Base-by-base conservation (phyloP, 129 eudicot species). In the Deinandra increscens region DNA sequence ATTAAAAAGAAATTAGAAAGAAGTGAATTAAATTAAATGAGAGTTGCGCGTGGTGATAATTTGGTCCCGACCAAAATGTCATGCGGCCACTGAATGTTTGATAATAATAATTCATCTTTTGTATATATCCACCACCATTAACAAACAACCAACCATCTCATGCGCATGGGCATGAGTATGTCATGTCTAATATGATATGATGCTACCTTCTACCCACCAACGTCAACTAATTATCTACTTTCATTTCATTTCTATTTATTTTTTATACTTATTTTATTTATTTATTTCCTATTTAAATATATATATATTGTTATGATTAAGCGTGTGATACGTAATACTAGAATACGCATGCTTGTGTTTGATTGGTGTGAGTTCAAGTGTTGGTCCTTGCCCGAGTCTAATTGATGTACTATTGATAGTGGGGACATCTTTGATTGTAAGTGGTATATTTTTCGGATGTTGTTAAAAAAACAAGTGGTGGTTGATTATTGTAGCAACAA, bases 21-120 rank as follows among this genome's bases (percentile, higher is more conserved):
- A 72, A 31, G 39, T 55, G n/a, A n/a, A n/a, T n/a, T n/a, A n/a
- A n/a, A n/a, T n/a, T n/a, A n/a, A 72, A 53, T 65, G 54, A 55
- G 54, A 31, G 79, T 66, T 75, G 71, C 73, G 79, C 79, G 59
- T 75, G 79, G 73, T 42, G 20, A 74, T 31, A 55, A 65, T 3
- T 66, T 75, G 79, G 79, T 65, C 79, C 79, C 73, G 67, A 75
- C 79, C 60, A 75, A 75, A 12, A 55, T 75, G 73, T 9, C 79
- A 75, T 29, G 79, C 79, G 79, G 44, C 31, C 79, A 75, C 73
- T 75, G 17, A 65, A 75, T 54, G 66, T 65, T 66, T 73, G 77
- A 46, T 37, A 63, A 61, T 38, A 61, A 64, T 74, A 64, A 74
- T 74, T 62, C 54, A 20, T 70, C n/a, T 39, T 55, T 70, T 8